Conservation (phyloP, 2,329 filamentous ascomycete species). For the Coniochaeta sp. region DNA sequence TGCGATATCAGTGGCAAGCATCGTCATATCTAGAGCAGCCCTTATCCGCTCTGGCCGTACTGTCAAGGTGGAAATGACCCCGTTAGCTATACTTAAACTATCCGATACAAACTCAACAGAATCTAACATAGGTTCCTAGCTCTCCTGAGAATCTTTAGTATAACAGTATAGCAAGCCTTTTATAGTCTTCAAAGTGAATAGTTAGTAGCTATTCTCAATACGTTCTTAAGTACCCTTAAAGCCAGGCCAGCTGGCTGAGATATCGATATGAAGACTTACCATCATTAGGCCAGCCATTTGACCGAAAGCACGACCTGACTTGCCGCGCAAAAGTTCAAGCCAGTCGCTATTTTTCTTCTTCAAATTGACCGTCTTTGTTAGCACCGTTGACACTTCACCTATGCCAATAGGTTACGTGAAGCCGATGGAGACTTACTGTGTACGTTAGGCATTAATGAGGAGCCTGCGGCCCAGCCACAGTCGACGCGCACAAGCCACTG, state of each 20-base stretch:
- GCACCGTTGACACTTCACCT: no score
- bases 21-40: constrained; percentile 70
- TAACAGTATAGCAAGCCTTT: constrained; percentile 73
- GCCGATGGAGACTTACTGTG: no score
- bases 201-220: constrained; percentile 12
- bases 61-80: constrained; percentile 67
- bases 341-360: constrained; percentile 80
- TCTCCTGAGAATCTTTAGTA: constrained; percentile 91
- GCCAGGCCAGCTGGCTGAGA: no score
- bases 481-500: no score
- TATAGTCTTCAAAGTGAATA: constrained; percentile 34
- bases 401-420: no score
- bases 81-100: constrained; percentile 75
- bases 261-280: constrained; percentile 3
- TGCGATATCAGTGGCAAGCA: constrained; percentile 70
- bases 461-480: no score
- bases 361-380: no score
- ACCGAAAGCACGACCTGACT: constrained; percentile 69
- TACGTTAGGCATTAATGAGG: no score
- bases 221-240: constrained; percentile 54
- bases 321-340: constrained; percentile 65
- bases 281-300: constrained; percentile 76
- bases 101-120: constrained; percentile 74
- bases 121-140: constrained; percentile 78
- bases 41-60: constrained; percentile 69